Evolutionary conservation across 1,139 yeast species (phyloP), one percentile per base, ranked within the genome.

Genomic region (Yarrowia galli): DNA sequence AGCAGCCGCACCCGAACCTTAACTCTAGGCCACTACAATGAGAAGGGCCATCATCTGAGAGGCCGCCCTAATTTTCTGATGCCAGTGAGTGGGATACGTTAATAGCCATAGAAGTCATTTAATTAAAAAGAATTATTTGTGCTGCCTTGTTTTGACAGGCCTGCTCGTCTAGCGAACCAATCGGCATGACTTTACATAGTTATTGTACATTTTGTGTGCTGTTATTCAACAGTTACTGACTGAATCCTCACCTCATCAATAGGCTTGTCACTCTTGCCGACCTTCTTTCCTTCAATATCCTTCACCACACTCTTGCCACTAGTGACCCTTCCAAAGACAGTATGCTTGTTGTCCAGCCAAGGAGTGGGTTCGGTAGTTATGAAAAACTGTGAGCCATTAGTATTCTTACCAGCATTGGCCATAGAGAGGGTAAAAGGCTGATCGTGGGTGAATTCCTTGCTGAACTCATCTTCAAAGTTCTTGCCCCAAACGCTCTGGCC

Each of bases 311-410:
- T 82, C 71, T 73, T 70, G 5, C 83, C 82, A 22, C 73, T 68
- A 23, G 72, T 70, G 46, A 86, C 89, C 72, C 84, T 82, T 53
- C 89, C 90, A 75, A 87, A 87, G 12, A 87, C 86, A 68, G 87
- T 88, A 75, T 87, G 90, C 67, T 81, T 82, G 67, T 83, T 83
- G 74, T 87, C 84, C 73, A 73, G 84, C 86, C 76, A 86, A 75
- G 72, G 85, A 81, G 81, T 73, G 36, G 72, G 72, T 22, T 74
- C 79, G 3, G 80, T 78, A 32, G 81, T 87, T 72, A 87, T 85
- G 78, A 87, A 87, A 74, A 87, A 87, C 75, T 87, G 90, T 25
- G 88, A 84, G 2, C 89, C 89, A 73, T 87, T 87, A 70, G 89
- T 86, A 76, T 84, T 80, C 69, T 78, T 84, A 49, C 90, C 90